Conservation (phyloP, 2,329 filamentous ascomycete species). For the Apiospora pterosperma region DNA sequence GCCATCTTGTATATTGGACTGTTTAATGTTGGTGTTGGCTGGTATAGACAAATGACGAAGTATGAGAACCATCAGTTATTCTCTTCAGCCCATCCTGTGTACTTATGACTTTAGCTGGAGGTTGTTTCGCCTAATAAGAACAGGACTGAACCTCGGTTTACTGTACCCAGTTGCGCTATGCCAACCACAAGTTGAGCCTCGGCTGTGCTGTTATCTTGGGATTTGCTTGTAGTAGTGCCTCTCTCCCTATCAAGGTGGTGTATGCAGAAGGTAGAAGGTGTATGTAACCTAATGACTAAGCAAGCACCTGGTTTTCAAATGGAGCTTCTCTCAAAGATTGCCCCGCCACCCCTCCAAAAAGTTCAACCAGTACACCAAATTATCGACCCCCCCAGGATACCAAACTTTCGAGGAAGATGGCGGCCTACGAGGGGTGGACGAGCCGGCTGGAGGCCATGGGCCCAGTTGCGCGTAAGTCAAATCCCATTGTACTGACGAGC, state of each 20-base stretch:
- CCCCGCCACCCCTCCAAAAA: slow-evolving; percentile 7
- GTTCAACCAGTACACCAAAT: slow-evolving; percentile 3
- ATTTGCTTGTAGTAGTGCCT: neutral
- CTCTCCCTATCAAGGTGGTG: neutral
- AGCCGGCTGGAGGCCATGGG: neutral
- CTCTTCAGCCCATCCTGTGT: neutral
- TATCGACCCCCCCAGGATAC: neutral
- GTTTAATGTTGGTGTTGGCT: slow-evolving; percentile 5
- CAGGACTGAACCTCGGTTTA: neutral
- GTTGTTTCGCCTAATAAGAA: neutral
- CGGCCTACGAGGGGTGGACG: neutral
- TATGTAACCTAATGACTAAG: slow-evolving; percentile 2
- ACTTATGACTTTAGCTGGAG: neutral
- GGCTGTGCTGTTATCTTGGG: neutral
- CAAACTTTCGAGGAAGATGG: slow-evolving; percentile 4
- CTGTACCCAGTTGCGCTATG: too few species aligned
- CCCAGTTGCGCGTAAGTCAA: slow-evolving; percentile 1
- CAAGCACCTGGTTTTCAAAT: neutral
- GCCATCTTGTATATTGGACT: slow-evolving; percentile 10
- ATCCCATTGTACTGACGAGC: neutral
- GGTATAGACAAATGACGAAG: slow-evolving; percentile 13
- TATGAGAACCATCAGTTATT: neutral
- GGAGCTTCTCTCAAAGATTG: slow-evolving; percentile 1
- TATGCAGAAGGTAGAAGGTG: too few species aligned
- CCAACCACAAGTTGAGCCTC: neutral